phyloP scores from a whole-genome alignment of 257 asterid genomes.

The Przewalskia tangutica region DNA sequence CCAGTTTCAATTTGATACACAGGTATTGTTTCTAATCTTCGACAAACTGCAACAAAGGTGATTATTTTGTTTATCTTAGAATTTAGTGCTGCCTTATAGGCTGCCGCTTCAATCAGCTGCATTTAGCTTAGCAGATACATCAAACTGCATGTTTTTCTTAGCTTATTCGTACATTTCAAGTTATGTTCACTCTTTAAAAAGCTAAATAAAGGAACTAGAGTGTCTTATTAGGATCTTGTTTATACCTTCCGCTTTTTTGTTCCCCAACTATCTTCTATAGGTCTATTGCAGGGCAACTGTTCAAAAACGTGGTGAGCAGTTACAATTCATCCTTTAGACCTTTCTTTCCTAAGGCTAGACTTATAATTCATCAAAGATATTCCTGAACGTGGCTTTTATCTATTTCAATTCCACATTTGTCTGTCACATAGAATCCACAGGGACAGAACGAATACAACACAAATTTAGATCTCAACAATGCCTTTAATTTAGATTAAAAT shows the following conservation, averaged over 20 bases:
- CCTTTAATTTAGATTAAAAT: neutral
- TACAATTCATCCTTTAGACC: neutral
- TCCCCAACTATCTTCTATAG: neutral
- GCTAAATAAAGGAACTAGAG: neutral
- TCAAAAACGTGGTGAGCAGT: neutral
- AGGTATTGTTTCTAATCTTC: slow-evolving; percentile 25
- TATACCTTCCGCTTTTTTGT: neutral
- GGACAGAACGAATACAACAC: neutral
- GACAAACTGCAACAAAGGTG: neutral
- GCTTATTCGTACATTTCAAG: neutral
- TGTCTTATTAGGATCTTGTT: neutral
- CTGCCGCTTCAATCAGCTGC: neutral
- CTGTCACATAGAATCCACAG: neutral
- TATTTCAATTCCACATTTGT: neutral
- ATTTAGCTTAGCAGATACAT: neutral
- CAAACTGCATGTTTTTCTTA: neutral
- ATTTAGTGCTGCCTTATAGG: neutral
- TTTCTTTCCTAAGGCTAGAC: neutral
- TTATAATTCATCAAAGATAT: neutral
- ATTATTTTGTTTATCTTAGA: neutral
- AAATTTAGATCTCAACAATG: neutral
- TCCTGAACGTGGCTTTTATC: neutral
- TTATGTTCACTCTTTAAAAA: neutral
- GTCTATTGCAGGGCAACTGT: no score
- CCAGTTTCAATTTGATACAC: slow-evolving; percentile 57